Base-by-base conservation (phyloP, 2,329 filamentous ascomycete genomes). In the Epichloe uncinata region DNA sequence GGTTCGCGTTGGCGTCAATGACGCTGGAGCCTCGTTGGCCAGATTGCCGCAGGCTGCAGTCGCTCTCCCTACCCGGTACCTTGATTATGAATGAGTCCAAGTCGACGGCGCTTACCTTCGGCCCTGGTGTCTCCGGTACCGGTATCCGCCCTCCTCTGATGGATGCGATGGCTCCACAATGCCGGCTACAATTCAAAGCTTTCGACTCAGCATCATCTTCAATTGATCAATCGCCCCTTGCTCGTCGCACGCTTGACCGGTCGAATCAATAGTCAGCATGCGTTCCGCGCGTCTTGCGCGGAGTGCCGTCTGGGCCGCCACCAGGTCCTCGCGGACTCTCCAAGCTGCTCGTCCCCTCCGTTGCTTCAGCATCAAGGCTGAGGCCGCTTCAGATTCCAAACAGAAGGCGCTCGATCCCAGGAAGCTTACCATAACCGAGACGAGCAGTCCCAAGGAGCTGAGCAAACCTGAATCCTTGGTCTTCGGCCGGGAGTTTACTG, bases 401-500 rank as follows among this genome's bases (percentile, higher is more conserved):
- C 77, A 82, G 34, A 74, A 78, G 50, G 81, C 79, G 50, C 78
- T 97, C 56, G 87, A 97, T 66, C 71, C 84, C n/a, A 77, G 81
- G 38, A 84, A 84, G 68, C 79, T 97, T 53, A 73, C 75, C 45
- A 75, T 96, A 61, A 82, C 81, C 52, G 81, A 83, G 69, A 94
- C 87, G 1, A 77, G 73, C 7, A 80, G 76, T 3, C 93, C 91
- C 11, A 93, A 91, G 69, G 66, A 77, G 33, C 73, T 91, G 50
- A 74, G 77, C 54, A 82, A 89, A 49, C 79, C 85, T 13, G 79
- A 91, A 63, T 82, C 94, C 55, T 81, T 98, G 50, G 74, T 97
- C 55, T 98, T 98, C 67, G 93, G 93, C 55, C 79, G 79, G 57
- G 84, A 82, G 46, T 98, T 98, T 69, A 95, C 93, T 61, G 89